A percentile compares a stretch with the other conserved stretches of the same genome.
phyloP scores from a whole-genome alignment of 2,329 filamentous ascomycete genomes.

The Penicillium griseofulvum region DNA sequence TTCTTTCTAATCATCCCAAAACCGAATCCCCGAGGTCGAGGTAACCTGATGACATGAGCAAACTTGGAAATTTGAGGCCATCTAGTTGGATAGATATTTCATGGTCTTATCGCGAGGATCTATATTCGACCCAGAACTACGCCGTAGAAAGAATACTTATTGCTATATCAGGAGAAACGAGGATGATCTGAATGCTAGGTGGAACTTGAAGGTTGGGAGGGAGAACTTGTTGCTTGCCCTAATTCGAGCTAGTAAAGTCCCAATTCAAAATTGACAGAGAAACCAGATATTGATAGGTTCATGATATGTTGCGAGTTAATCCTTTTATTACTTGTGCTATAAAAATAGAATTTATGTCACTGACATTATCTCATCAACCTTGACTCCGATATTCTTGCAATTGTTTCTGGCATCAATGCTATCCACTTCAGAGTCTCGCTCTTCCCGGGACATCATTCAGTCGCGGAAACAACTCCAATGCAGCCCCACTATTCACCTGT shows the following conservation, averaged over 20 bases:
- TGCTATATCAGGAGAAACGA: no score
- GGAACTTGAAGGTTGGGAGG: background rate
- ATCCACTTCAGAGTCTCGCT: background rate
- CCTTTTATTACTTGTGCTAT: background rate
- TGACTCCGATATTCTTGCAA: background rate
- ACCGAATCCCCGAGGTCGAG: no score
- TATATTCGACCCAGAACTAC: no score
- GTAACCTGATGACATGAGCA: no score
- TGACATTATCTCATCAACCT: background rate
- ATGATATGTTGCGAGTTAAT: background rate
- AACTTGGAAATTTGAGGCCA: no score
- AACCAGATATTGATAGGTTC: background rate
- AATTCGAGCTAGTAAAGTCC: background rate
- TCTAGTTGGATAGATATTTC: no score
- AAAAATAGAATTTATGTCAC: background rate
- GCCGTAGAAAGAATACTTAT: no score
- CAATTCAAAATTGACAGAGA: background rate
- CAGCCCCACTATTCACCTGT: background rate
- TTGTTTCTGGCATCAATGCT: background rate
- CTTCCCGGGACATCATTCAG: background rate
- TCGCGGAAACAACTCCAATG: background rate
- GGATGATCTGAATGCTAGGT: background rate
- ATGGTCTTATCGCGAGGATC: no score
- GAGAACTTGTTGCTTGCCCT: background rate
- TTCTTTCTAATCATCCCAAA: no score